A percentile compares a stretch with the other conserved stretches of the same genome.
These are phyloP conservation scores for Phytophthora sansomeana DNA, from an alignment of 352 stramenopile species.

Conservation along the genomic window DNA sequence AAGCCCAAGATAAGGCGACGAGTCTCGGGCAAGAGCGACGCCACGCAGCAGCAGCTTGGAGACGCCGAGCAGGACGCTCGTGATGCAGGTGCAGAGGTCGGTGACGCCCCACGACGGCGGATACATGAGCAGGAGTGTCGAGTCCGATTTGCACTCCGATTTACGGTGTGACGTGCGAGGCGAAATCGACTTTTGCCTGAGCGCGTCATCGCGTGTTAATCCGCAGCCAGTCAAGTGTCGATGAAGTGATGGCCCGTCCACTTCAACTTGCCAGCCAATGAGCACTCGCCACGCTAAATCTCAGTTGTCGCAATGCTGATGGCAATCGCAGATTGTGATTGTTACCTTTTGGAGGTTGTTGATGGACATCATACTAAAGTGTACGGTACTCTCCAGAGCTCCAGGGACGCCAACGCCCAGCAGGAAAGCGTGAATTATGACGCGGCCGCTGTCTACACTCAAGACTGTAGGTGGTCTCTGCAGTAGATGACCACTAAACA, in stretches of 20 bases:
- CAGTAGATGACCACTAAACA: background rate
- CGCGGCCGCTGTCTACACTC: background rate
- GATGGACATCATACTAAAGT: background rate
- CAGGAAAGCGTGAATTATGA: background rate
- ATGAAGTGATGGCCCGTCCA: conserved; percentile 5
- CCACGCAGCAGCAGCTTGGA: no score
- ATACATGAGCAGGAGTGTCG: background rate
- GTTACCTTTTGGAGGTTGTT: background rate
- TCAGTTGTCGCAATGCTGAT: background rate
- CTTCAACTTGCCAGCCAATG: conserved; percentile 7
- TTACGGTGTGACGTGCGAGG: background rate
- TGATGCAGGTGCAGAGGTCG: background rate
- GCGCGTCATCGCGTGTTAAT: conserved; percentile 1
- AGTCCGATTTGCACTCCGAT: background rate
- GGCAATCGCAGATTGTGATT: conserved; percentile 1
- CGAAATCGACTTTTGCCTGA: background rate
- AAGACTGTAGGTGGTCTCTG: background rate
- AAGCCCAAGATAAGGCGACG: no score
- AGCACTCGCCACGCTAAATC: background rate
- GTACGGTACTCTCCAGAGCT: background rate
- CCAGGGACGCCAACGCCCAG: background rate
- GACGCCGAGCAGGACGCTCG: background rate
- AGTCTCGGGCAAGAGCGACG: no score
- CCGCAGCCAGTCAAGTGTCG: background rate
- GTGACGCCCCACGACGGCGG: no score